These are phyloP conservation scores for Salvia splendens DNA, from an alignment of 257 asterid genomes.

Conservation along the genomic window DNA sequence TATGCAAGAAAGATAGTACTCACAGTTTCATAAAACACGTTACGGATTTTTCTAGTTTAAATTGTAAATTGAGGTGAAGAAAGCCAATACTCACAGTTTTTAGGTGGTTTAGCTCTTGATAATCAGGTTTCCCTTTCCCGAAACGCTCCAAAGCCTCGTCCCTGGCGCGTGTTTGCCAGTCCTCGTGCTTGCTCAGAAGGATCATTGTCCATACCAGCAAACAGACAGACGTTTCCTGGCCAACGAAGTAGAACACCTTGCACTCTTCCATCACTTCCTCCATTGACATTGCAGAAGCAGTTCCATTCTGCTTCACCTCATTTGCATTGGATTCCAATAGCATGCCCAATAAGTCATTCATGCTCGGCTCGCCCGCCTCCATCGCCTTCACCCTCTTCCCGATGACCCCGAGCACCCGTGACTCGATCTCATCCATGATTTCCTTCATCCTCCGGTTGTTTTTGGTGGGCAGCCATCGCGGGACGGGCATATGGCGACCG, in stretches of 20 bases:
- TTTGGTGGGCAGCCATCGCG: background rate
- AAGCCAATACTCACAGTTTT: constrained; percentile 32
- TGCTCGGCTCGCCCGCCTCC: background rate
- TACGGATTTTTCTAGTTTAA: too few relatives aligned
- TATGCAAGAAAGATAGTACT: too few relatives aligned
- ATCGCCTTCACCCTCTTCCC: constrained; percentile 26
- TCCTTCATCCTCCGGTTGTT: background rate
- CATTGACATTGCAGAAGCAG: constrained; percentile 33
- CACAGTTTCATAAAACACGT: too few relatives aligned
- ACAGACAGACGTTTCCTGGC: constrained; percentile 43
- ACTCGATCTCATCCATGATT: too few relatives aligned
- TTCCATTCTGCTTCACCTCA: constrained; percentile 35
- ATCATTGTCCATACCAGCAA: constrained; percentile 53
- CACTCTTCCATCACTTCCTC: constrained; percentile 45
- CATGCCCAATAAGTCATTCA: constrained; percentile 40
- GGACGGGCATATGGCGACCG: background rate
- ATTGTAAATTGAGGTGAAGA: too few relatives aligned
- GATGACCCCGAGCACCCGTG: constrained; percentile 15
- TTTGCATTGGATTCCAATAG: constrained; percentile 39
- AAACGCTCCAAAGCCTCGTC: constrained; percentile 40
- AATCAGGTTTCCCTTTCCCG: constrained; percentile 33
- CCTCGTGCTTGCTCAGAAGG: constrained; percentile 33
- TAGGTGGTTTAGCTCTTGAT: constrained; percentile 36
- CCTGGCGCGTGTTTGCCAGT: constrained; percentile 48
- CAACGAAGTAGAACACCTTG: constrained; percentile 49